Conservation (phyloP, 2,329 filamentous ascomycete genomes). For the Laburnicola sp. region DNA sequence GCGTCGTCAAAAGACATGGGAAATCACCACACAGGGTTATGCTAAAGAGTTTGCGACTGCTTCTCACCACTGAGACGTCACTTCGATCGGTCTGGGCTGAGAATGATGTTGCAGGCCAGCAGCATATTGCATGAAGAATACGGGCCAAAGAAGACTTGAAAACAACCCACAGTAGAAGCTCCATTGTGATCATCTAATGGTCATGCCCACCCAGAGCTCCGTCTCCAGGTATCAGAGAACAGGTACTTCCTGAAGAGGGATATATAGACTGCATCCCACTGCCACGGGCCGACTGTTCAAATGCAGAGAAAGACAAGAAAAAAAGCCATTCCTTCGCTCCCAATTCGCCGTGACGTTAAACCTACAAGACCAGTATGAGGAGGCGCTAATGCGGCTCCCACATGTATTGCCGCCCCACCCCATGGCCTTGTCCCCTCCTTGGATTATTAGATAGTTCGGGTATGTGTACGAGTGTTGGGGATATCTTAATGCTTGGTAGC, state of each 20-base stretch:
- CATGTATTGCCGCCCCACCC: slow-evolving; percentile 19
- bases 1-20: too few species aligned
- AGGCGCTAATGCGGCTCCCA: slow-evolving; percentile 30
- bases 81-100: too few species aligned
- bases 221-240: slow-evolving; percentile 30
- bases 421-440: slow-evolving; percentile 25
- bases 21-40: too few species aligned
- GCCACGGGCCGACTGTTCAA: slow-evolving; percentile 29
- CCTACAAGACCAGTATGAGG: slow-evolving; percentile 34
- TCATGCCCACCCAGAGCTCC: slow-evolving; percentile 29
- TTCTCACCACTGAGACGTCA: too few species aligned
- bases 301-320: slow-evolving; percentile 46
- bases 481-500: slow-evolving; percentile 29
- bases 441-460: slow-evolving; percentile 34
- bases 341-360: slow-evolving; percentile 42
- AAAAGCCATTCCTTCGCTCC: slow-evolving; percentile 37
- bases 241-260: slow-evolving; percentile 20
- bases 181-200: slow-evolving; percentile 37
- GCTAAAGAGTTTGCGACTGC: too few species aligned
- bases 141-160: not conserved
- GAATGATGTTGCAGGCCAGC: too few species aligned
- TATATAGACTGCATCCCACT: slow-evolving; percentile 23
- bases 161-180: slow-evolving; percentile 31
- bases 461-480: slow-evolving; percentile 35
- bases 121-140: too few species aligned